Base-by-base conservation (phyloP, 371 early-diverging fungal species). In the Mortierella sp. region DNA sequence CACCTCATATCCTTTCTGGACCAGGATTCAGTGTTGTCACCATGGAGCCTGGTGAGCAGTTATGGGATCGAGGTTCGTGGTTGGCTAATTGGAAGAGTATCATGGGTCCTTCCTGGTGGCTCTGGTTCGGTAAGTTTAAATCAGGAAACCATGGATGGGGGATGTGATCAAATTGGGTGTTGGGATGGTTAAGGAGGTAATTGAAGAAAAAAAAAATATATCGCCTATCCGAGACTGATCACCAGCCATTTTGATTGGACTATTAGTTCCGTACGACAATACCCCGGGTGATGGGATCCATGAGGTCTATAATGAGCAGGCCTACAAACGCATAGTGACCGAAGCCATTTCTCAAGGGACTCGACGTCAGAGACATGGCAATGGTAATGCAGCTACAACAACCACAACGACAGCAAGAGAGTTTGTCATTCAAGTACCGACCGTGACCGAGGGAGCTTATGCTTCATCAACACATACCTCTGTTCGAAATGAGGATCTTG, bases 201-300 rank as follows among this genome's bases (percentile, higher is more conserved):
- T n/a, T n/a, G n/a, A n/a, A n/a, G 9, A 46, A 46, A 46, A 46
- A 11, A 46, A 11, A 16, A 56, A 23, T 5, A 23, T 5, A 7
- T 37, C 7, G 9, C n/a, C 44, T 21, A n/a, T 18, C n/a, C n/a
- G n/a, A n/a, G n/a, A n/a, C n/a, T n/a, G n/a, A n/a, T n/a, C n/a
- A n/a, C n/a, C n/a, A n/a, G n/a, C n/a, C n/a, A n/a, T n/a, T n/a
- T n/a, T n/a, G n/a, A n/a, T n/a, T n/a, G n/a, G n/a, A n/a, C n/a
- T n/a, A n/a, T n/a, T 30, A 60, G 60, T 60, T 12, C 60, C 60
- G 1, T 60, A 60, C 47, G 25, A 47, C 11, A 64, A 79, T 43
- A 82, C 82, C 4, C 61, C 76, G 21, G 85, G 87, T 19, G 74
- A 83, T 68, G 87, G 87, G 5, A 62, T 67, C 48, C 66, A 81